Conservation (phyloP, 164 flowering plant species). For the Liriodendron chinense region DNA sequence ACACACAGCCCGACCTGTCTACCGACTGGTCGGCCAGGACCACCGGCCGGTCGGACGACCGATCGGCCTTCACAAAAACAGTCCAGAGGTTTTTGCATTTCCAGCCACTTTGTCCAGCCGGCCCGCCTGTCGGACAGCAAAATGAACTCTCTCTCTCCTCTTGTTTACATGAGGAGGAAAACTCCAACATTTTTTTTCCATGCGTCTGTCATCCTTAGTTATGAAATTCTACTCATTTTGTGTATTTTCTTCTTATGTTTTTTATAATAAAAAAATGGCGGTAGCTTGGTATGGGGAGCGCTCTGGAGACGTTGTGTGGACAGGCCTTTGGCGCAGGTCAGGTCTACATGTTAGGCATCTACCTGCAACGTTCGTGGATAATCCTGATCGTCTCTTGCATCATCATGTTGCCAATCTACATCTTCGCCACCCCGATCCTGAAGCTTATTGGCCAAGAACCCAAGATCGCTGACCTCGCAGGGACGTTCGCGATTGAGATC, state of each 20-base stretch:
- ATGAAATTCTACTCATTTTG: no score
- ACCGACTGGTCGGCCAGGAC: no score
- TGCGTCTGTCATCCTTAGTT: no score
- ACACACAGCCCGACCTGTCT: no score
- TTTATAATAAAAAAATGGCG: neutral
- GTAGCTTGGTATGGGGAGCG: slow-evolving; percentile 96
- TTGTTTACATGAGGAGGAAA: no score
- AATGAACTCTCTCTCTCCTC: no score
- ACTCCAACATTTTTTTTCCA: no score
- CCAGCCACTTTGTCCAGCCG: no score
- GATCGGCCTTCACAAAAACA: no score
- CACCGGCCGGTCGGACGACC: no score
- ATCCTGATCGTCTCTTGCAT: slow-evolving; percentile 49
- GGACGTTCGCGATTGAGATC: slow-evolving; percentile 55
- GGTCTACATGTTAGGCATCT: slow-evolving; percentile 66
- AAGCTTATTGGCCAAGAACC: slow-evolving; percentile 61
- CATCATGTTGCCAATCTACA: slow-evolving; percentile 52
- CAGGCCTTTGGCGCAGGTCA: slow-evolving; percentile 92
- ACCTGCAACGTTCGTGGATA: slow-evolving; percentile 84
- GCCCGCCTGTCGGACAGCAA: no score
- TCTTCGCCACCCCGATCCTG: slow-evolving; percentile 58
- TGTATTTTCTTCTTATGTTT: neutral
- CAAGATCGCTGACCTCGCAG: slow-evolving; percentile 62
- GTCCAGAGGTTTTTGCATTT: no score
- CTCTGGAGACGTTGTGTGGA: slow-evolving; percentile 86